Conservation (phyloP, 768 basidiomycete species). For the Agrocybe praecox region DNA sequence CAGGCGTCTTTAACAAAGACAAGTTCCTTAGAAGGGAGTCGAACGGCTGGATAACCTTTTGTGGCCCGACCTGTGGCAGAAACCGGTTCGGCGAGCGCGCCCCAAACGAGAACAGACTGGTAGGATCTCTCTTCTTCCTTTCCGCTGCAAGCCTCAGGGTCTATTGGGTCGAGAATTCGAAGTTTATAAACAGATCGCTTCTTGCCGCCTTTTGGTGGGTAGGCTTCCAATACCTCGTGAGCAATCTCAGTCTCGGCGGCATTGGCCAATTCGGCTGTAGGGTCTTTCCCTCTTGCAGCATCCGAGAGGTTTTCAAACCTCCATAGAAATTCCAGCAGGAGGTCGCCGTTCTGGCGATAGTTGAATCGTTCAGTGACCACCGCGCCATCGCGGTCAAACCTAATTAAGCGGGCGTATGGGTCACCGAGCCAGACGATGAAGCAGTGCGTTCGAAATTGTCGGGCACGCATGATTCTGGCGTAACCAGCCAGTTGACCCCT, state of each 20-base stretch:
- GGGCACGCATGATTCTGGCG: neutral
- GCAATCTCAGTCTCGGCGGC: neutral
- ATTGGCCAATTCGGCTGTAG: neutral
- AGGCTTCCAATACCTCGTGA: neutral
- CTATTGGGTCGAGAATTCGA: neutral
- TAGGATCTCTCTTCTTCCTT: neutral
- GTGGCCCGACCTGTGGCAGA: neutral
- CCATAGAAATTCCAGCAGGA: slow-evolving; percentile 1
- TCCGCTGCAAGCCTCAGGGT: too few species aligned
- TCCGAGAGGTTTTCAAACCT: neutral
- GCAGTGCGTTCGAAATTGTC: slow-evolving; percentile 1
- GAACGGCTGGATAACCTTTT: neutral
- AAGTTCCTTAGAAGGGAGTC: neutral
- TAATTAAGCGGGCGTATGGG: neutral
- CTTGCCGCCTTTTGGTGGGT: neutral
- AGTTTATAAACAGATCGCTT: neutral
- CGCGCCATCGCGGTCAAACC: slow-evolving; percentile 2
- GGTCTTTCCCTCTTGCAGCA: neutral
- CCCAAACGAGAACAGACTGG: neutral
- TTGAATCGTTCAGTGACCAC: slow-evolving; percentile 4
- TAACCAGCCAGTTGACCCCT: neutral
- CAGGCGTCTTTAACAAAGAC: neutral
- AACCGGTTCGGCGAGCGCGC: neutral
- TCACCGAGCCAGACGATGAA: slow-evolving; percentile 1
- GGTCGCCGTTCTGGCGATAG: neutral